These are phyloP conservation scores for Termitomyces sp. DNA, from an alignment of 768 basidiomycete genomes.

Conservation along the genomic window DNA sequence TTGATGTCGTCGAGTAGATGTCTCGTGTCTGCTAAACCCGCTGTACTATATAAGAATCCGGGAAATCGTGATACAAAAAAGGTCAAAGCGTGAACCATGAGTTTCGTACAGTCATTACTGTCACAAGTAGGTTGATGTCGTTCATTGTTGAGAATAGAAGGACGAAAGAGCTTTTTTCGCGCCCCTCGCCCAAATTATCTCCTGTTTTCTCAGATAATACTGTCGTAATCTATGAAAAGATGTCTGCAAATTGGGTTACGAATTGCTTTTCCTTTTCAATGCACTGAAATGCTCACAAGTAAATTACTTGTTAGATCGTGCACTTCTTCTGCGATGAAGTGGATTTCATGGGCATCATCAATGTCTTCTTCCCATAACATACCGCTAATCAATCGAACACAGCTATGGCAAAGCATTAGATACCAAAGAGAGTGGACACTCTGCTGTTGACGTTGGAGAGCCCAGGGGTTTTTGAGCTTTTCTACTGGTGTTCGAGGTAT, in stretches of 20 bases:
- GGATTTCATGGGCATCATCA: neutral
- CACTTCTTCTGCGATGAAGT: neutral
- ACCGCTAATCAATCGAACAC: neutral
- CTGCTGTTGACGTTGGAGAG: neutral
- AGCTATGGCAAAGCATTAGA: neutral
- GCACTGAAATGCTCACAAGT: neutral
- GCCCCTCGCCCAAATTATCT: neutral
- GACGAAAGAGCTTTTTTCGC: neutral
- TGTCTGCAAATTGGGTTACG: neutral
- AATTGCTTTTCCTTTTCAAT: neutral
- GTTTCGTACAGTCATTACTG: neutral
- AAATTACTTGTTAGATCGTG: neutral
- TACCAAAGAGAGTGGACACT: neutral
- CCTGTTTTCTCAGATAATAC: neutral
- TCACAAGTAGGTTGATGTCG: neutral
- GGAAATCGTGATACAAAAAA: no score
- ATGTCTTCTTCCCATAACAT: neutral
- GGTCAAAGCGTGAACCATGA: neutral
- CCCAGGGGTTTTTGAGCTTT: neutral
- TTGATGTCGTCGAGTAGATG: neutral
- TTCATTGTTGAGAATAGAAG: neutral
- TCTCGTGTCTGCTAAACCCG: neutral
- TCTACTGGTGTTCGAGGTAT: neutral
- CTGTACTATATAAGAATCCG: neutral
- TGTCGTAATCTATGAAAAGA: neutral